These are phyloP conservation scores for Angophora floribunda DNA, from an alignment of 345 rosid species.

Conservation along the genomic window DNA sequence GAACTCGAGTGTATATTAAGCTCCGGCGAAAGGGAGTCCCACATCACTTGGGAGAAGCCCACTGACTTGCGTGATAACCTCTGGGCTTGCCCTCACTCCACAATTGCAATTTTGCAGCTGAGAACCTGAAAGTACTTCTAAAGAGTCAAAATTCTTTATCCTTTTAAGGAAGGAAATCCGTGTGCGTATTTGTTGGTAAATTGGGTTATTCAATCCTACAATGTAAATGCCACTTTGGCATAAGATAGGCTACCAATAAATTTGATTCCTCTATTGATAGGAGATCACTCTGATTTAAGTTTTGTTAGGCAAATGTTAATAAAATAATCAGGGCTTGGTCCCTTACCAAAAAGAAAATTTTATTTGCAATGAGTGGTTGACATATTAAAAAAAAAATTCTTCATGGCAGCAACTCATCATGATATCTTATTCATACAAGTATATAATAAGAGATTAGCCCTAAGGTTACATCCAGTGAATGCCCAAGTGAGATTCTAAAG, in stretches of 20 bases:
- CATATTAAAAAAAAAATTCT: background rate
- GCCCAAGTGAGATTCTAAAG: background rate
- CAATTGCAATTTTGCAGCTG: no score
- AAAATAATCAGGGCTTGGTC: background rate
- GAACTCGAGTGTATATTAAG: no score
- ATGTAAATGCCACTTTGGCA: background rate
- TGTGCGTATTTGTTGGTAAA: no score
- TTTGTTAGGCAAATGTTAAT: background rate
- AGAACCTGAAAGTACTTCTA: background rate
- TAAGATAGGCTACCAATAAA: background rate
- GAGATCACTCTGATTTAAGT: background rate
- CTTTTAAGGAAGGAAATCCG: no score
- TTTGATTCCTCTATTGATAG: background rate
- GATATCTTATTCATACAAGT: background rate
- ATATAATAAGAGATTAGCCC: background rate
- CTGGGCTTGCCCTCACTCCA: no score
- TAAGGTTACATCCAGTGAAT: background rate
- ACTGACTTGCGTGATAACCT: no score
- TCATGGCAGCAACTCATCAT: background rate
- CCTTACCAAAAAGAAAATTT: background rate
- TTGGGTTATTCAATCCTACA: background rate
- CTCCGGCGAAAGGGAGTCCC: no score
- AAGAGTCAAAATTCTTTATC: background rate
- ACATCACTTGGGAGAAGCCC: no score
- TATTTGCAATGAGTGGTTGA: background rate